These are phyloP conservation scores for Lasiodiplodia citricola DNA, from an alignment of 2,329 filamentous ascomycete genomes.

Conservation along the genomic window DNA sequence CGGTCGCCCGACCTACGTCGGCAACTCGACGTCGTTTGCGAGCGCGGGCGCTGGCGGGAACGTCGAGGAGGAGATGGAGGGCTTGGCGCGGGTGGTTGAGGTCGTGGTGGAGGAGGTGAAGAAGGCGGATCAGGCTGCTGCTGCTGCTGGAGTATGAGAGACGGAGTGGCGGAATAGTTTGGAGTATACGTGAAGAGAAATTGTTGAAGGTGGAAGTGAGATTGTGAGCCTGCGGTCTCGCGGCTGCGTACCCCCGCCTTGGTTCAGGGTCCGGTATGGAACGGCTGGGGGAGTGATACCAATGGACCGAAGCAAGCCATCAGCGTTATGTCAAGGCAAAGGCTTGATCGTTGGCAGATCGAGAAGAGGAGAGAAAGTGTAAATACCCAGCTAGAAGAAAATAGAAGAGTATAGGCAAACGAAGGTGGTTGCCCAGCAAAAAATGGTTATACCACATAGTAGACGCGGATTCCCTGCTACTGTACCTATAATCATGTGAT, in stretches of 20 bases:
- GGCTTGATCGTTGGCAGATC: background rate
- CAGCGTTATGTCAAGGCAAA: background rate
- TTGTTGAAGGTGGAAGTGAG: background rate
- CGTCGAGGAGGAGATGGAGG: conserved; percentile 94
- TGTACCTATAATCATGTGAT: too few relatives aligned
- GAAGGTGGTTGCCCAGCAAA: too few relatives aligned
- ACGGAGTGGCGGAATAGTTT: background rate
- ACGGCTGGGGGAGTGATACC: background rate
- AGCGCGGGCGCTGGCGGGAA: conserved; percentile 72
- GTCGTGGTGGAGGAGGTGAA: conserved; percentile 65
- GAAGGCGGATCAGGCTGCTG: conserved; percentile 14
- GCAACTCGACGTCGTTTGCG: conserved; percentile 81
- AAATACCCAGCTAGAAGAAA: too few relatives aligned
- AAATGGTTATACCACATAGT: too few relatives aligned
- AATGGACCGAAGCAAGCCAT: background rate
- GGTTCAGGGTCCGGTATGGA: background rate
- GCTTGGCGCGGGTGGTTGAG: conserved; percentile 75
- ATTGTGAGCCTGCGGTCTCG: background rate
- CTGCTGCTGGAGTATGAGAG: background rate
- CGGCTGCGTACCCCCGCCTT: background rate
- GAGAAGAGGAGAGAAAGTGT: background rate
- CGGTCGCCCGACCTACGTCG: conserved; percentile 82
- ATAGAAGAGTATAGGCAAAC: too few relatives aligned
- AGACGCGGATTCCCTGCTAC: too few relatives aligned
- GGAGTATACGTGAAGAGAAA: background rate